Evolutionary conservation across 2,329 filamentous ascomycete species (phyloP).

Genomic region (Pestalotiopsis sp.): DNA sequence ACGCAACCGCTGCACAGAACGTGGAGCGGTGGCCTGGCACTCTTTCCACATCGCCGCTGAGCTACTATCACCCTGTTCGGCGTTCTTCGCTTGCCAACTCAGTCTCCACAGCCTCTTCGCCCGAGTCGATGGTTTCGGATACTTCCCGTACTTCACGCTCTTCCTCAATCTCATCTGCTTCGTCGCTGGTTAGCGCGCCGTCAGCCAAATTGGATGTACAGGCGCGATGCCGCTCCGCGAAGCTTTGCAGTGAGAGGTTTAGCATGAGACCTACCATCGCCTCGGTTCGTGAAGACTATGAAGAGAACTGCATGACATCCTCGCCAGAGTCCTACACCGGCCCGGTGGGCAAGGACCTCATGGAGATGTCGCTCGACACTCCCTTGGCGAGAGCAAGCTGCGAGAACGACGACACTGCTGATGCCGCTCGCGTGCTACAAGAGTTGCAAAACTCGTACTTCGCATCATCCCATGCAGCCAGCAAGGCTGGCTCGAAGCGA

Average conservation of each 20-base stretch:
- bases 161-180: slow-evolving; percentile 66
- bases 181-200: slow-evolving; percentile 63
- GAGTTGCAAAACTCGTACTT: slow-evolving; percentile 56
- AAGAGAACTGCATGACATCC: slow-evolving; percentile 51
- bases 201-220: slow-evolving; percentile 59
- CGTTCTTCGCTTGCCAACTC: slow-evolving; percentile 67
- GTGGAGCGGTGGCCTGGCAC: slow-evolving; percentile 55
- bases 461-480: slow-evolving; percentile 34
- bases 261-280: slow-evolving; percentile 55
- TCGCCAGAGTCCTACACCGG: slow-evolving; percentile 62
- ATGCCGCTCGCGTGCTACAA: slow-evolving; percentile 61
- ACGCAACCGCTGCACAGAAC: slow-evolving; percentile 46
- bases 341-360: slow-evolving; percentile 53
- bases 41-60: slow-evolving; percentile 54
- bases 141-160: slow-evolving; percentile 63
- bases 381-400: slow-evolving; percentile 47
- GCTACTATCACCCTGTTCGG: slow-evolving; percentile 48
- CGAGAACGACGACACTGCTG: slow-evolving; percentile 52
- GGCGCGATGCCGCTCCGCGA: slow-evolving; percentile 66
- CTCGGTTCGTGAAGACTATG: slow-evolving; percentile 60
- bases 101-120: slow-evolving; percentile 64
- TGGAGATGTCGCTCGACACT: slow-evolving; percentile 51
- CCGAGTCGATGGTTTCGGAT: slow-evolving; percentile 70
- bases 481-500: slow-evolving; percentile 55
- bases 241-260: slow-evolving; percentile 59